phyloP scores from a whole-genome alignment of 2,329 filamentous ascomycete genomes.

The Cladophialophora yegresii region DNA sequence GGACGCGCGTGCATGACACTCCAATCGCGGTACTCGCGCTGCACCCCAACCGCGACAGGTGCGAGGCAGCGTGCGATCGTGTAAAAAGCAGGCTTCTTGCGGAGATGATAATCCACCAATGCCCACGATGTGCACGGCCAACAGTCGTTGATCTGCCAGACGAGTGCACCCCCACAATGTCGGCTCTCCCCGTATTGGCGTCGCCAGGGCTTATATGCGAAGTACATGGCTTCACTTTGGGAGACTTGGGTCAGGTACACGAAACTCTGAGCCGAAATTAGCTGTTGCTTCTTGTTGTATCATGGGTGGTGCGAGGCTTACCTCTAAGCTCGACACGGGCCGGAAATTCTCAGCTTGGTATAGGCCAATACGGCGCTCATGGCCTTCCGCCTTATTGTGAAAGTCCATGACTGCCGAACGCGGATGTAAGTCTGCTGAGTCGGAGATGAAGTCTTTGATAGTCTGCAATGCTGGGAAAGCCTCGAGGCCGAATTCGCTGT shows the following conservation, averaged over 20 bases:
- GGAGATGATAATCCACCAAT: slow-evolving; percentile 62
- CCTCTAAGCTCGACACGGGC: slow-evolving; percentile 1
- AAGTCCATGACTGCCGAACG: slow-evolving; percentile 2
- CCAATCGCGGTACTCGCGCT: slow-evolving; percentile 44
- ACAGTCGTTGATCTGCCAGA: slow-evolving; percentile 53
- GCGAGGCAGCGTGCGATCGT: slow-evolving; percentile 59
- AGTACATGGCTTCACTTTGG: slow-evolving; percentile 62
- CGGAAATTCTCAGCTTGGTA: slow-evolving; percentile 89
- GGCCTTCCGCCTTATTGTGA: slow-evolving; percentile 52
- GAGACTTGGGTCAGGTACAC: slow-evolving; percentile 67
- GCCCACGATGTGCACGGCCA: slow-evolving; percentile 65
- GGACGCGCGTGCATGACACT: slow-evolving; percentile 1
- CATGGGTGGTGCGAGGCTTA: neutral
- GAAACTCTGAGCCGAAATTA: slow-evolving; percentile 52
- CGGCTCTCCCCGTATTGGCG: slow-evolving; percentile 48
- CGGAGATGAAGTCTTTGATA: neutral
- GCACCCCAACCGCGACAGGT: slow-evolving; percentile 57
- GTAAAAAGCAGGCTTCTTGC: slow-evolving; percentile 64
- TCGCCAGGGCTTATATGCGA: slow-evolving; percentile 59
- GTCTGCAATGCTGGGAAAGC: neutral
- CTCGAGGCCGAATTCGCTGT: slow-evolving; percentile 12
- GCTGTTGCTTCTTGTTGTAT: neutral
- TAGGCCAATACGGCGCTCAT: slow-evolving; percentile 79
- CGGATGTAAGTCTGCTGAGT: neutral
- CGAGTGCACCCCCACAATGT: slow-evolving; percentile 47